These are phyloP conservation scores for Yamadazyma akitaensis DNA, from an alignment of 805 yeast species.

Conservation along the genomic window DNA sequence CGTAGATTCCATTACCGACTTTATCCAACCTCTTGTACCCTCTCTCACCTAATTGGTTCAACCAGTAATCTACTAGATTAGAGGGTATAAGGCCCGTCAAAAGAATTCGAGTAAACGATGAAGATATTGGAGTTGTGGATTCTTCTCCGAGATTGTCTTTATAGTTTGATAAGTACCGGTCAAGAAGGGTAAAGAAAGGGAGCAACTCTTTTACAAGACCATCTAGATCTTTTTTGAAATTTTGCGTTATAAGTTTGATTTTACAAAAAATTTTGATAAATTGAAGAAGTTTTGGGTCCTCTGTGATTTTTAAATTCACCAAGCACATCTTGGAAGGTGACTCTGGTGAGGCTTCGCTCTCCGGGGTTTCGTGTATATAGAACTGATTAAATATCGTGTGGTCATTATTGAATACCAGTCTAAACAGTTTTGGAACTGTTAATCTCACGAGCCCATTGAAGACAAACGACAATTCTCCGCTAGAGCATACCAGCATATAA, in stretches of 20 bases:
- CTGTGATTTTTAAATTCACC: background rate
- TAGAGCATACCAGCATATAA: conserved; percentile 8
- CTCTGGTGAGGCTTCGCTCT: background rate
- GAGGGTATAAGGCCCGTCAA: conserved; percentile 51
- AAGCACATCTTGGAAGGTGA: background rate
- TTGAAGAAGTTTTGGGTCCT: conserved; percentile 2
- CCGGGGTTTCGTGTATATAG: conserved; percentile 2
- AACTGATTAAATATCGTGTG: conserved; percentile 11
- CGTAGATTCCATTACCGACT: conserved; percentile 49
- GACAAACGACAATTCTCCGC: conserved; percentile 4
- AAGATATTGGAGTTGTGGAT: background rate
- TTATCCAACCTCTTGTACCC: conserved; percentile 56
- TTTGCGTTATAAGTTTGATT: conserved; percentile 7
- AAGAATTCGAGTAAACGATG: background rate
- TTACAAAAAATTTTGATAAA: conserved; percentile 9
- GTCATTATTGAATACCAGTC: conserved; percentile 1
- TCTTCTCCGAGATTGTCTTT: conserved; percentile 21
- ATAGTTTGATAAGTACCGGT: conserved; percentile 32
- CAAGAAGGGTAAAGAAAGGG: conserved; percentile 25
- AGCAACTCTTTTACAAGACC: conserved; percentile 19
- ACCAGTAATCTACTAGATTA: conserved; percentile 54
- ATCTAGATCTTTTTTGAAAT: conserved; percentile 17
- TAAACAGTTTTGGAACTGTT: background rate
- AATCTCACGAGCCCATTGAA: conserved; percentile 11
- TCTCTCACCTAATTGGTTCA: conserved; percentile 64